Evolutionary conservation across 139 green algal species (phyloP).

Genomic region (Tetraselmis chui): DNA sequence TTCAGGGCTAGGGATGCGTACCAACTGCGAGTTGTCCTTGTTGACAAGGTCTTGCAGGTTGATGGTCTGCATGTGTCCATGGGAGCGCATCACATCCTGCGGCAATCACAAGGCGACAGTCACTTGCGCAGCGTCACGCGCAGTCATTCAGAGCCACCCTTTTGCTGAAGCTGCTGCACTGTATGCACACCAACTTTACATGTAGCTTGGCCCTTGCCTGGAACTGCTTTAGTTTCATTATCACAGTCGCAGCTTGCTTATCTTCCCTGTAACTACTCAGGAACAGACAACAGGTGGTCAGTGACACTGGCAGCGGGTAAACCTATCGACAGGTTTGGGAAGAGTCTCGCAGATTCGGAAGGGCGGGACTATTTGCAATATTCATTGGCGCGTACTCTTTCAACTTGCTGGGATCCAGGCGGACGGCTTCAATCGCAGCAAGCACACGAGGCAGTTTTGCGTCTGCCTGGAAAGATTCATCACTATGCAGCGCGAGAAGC

Average conservation of each 20-base stretch:
- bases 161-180: no score
- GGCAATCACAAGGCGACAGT: no score
- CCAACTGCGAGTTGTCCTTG: no score
- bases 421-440: constrained; percentile 11
- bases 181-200: no score
- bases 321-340: background rate
- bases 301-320: background rate
- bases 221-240: constrained; percentile 29
- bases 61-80: no score
- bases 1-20: no score
- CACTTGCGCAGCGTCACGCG: no score
- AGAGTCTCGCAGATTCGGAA: background rate
- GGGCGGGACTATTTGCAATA: background rate
- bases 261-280: constrained; percentile 20
- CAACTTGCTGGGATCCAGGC: constrained; percentile 4
- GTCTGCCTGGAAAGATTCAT: constrained; percentile 50
- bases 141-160: no score
- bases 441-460: constrained; percentile 16
- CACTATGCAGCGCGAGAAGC: constrained; percentile 29
- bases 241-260: constrained; percentile 16
- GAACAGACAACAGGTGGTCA: background rate
- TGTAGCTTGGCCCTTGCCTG: no score
- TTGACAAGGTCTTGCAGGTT: no score
- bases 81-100: no score
- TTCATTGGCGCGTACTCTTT: constrained; percentile 9